Evolutionary conservation across 2,329 filamentous ascomycete species (phyloP).

Genomic region (Penicillium thymicola): DNA sequence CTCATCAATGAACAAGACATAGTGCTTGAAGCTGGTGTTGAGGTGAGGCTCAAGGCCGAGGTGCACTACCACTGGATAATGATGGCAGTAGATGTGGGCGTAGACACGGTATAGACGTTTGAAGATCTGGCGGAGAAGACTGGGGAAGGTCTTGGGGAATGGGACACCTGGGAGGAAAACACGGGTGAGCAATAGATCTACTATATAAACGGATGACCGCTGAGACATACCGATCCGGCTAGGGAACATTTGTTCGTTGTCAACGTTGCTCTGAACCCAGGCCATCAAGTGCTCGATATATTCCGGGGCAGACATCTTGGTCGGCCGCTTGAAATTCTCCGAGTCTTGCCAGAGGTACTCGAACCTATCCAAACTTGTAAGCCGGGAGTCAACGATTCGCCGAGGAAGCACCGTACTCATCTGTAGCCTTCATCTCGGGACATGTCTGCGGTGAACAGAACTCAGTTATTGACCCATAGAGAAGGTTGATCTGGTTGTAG

Average conservation of each 20-base stretch:
- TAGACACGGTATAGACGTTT: constrained; percentile 99
- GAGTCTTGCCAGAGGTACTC: constrained; percentile 99
- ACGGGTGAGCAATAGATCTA: constrained; percentile 11
- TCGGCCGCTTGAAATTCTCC: constrained; percentile 89
- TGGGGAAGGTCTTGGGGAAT: constrained; percentile 88
- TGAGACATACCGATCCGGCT: constrained; percentile 70
- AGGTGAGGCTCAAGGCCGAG: constrained; percentile 93
- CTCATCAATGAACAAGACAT: constrained; percentile 97
- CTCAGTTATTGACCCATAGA: constrained; percentile 98
- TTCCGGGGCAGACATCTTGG: constrained; percentile 94
- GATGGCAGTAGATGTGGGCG: constrained; percentile 99
- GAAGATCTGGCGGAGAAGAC: constrained; percentile 90
- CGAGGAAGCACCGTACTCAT: constrained; percentile 65
- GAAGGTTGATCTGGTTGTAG: constrained; percentile 99
- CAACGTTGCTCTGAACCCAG: constrained; percentile 93
- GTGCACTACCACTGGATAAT: constrained; percentile 95
- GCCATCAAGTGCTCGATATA: constrained; percentile 98
- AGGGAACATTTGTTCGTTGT: constrained; percentile 94
- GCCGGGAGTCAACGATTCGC: neutral
- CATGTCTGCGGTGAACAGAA: constrained; percentile 97
- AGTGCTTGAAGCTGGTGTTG: constrained; percentile 99
- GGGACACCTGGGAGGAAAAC: constrained; percentile 63
- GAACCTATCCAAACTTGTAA: constrained; percentile 58
- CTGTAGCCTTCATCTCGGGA: constrained; percentile 99
- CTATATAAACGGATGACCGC: neutral